These are phyloP conservation scores for Colletotrichum sp. DNA, from an alignment of 2,329 filamentous ascomycete species.

Conservation along the genomic window DNA sequence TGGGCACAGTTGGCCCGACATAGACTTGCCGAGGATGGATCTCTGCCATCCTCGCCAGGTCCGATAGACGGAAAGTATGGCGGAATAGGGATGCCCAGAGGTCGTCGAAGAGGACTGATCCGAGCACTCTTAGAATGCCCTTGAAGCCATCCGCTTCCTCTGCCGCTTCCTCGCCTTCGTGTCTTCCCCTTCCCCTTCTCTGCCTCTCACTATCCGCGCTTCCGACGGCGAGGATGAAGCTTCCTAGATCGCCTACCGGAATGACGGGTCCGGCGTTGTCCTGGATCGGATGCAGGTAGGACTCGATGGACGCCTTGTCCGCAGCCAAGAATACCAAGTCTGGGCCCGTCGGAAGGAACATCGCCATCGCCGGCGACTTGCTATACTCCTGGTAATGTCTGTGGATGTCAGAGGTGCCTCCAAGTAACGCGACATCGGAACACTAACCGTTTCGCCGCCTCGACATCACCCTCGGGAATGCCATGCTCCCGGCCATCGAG, in stretches of 20 bases:
- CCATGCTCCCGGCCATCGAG: conserved; percentile 22
- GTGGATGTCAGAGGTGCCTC: neutral
- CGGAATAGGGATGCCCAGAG: neutral
- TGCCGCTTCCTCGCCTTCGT: neutral
- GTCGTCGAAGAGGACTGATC: conserved; percentile 4
- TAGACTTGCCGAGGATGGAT: neutral
- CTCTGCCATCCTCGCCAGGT: neutral
- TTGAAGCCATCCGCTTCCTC: neutral
- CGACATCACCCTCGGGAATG: conserved; percentile 23
- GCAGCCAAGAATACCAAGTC: conserved; percentile 23
- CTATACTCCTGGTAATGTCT: neutral
- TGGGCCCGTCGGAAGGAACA: neutral
- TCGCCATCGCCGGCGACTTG: neutral
- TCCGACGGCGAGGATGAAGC: conserved; percentile 25
- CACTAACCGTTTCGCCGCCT: conserved; percentile 26
- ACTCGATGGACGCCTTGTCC: conserved; percentile 28
- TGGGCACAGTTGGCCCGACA: neutral
- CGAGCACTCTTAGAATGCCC: neutral
- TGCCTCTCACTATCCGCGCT: neutral
- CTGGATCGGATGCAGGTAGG: conserved; percentile 24
- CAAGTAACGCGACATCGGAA: neutral
- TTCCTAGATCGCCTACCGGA: neutral
- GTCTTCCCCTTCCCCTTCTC: conserved; percentile 6
- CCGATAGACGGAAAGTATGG: neutral
- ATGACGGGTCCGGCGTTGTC: conserved; percentile 2